Evolutionary conservation across 2,329 filamentous ascomycete genomes (phyloP).

Genomic region (Delphinella strobiligena): DNA sequence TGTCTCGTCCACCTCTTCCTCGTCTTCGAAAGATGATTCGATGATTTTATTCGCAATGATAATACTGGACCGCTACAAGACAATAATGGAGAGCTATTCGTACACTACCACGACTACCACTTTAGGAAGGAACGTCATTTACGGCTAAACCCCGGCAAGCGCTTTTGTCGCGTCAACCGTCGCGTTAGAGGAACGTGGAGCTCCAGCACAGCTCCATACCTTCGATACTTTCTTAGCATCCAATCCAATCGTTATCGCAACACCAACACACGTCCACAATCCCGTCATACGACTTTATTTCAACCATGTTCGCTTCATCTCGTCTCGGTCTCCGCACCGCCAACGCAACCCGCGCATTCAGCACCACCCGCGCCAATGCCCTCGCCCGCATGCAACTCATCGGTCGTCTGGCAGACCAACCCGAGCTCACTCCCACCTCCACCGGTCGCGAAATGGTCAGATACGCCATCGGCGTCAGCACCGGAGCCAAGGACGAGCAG

Average conservation of each 20-base stretch:
- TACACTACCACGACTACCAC: too few relatives aligned
- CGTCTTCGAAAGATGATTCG: too few relatives aligned
- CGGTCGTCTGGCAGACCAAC: constrained; percentile 68
- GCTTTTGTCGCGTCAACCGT: neutral
- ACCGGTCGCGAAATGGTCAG: constrained; percentile 62
- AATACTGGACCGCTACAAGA: too few relatives aligned
- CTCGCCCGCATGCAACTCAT: constrained; percentile 76
- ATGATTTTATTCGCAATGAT: too few relatives aligned
- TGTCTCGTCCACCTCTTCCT: too few relatives aligned
- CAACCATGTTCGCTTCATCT: constrained; percentile 31
- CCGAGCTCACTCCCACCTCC: constrained; percentile 60
- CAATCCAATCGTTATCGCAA: neutral
- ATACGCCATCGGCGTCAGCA: constrained; percentile 62
- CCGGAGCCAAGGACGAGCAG: constrained; percentile 52
- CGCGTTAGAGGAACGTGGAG: neutral
- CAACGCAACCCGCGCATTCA: constrained; percentile 56
- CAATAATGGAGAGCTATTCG: too few relatives aligned
- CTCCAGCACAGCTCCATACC: too few relatives aligned
- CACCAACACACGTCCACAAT: too few relatives aligned
- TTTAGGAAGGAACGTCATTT: neutral
- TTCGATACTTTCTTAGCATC: too few relatives aligned
- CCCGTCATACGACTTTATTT: too few relatives aligned
- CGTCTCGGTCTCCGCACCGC: constrained; percentile 24
- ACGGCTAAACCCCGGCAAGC: neutral
- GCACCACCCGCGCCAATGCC: constrained; percentile 49